Conservation (phyloP, 768 basidiomycete species). For the Plicaturopsis crispa region DNA sequence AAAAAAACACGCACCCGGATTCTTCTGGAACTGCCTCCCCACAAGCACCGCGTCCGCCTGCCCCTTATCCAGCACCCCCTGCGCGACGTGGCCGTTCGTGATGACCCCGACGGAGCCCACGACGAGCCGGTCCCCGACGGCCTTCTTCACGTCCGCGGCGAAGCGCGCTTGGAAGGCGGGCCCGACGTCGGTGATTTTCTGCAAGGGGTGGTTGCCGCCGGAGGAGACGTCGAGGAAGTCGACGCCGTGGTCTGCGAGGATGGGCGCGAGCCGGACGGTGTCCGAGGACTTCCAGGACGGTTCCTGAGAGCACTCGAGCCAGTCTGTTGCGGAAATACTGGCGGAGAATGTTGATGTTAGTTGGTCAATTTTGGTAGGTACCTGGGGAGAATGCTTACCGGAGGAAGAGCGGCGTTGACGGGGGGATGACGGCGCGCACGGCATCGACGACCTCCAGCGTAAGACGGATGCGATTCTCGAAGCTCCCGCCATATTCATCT, state of each 20-base stretch:
- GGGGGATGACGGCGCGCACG: constrained; percentile 50
- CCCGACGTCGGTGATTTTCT: constrained; percentile 14
- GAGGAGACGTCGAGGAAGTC: constrained; percentile 71
- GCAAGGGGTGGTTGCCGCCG: constrained; percentile 47
- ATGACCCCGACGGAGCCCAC: constrained; percentile 20
- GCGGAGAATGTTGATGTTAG: not conserved
- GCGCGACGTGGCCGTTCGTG: constrained; percentile 30
- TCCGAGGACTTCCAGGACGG: constrained; percentile 66
- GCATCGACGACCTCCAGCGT: constrained; percentile 58
- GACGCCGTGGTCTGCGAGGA: constrained; percentile 57
- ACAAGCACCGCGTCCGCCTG: constrained; percentile 36
- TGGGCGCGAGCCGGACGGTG: constrained; percentile 49
- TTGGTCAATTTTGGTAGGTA: constrained; percentile 6
- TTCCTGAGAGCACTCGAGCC: constrained; percentile 56
- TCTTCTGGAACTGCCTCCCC: constrained; percentile 51
- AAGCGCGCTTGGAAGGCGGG: constrained; percentile 51
- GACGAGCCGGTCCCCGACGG: constrained; percentile 30
- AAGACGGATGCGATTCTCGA: constrained; percentile 62
- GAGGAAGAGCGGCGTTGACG: constrained; percentile 63
- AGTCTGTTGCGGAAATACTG: constrained; percentile 68
- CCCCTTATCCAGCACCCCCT: constrained; percentile 33
- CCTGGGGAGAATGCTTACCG: constrained; percentile 30
- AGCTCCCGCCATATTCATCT: constrained; percentile 64
- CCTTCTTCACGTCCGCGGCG: constrained; percentile 44
- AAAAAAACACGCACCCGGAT: constrained; percentile 46